Conservation (phyloP, 1,284 basidiomycete species). For the Porodaedalea pini region DNA sequence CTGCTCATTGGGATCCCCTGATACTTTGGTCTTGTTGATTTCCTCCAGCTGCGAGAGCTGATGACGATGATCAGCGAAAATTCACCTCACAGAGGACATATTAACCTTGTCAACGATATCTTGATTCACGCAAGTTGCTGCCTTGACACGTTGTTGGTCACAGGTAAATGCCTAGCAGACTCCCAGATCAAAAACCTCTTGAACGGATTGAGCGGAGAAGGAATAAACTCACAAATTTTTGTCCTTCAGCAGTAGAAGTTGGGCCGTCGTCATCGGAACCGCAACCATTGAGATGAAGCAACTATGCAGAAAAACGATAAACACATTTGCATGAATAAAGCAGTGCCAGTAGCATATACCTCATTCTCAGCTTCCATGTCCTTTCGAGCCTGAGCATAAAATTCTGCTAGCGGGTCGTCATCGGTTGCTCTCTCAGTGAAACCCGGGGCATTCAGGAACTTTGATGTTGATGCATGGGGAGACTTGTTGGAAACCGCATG, state of each 20-base stretch:
- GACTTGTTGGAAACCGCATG: not conserved
- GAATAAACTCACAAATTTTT: not conserved
- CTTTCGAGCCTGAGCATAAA: conserved; percentile 53
- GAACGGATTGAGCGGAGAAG: not conserved
- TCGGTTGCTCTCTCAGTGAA: not conserved
- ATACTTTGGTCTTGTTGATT: conserved; percentile 53
- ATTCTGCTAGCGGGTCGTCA: conserved; percentile 58
- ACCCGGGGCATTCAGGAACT: not conserved
- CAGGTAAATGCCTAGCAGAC: conserved; percentile 52
- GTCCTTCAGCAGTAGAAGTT: not conserved
- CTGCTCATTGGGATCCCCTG: conserved; percentile 45
- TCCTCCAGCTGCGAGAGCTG: conserved; percentile 61
- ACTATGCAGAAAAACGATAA: not conserved
- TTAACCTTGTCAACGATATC: conserved; percentile 64
- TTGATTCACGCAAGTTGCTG: conserved; percentile 49
- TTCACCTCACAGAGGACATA: not conserved
- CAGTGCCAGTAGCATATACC: conserved; percentile 18
- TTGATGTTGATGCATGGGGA: conserved; percentile 1
- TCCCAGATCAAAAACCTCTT: not conserved
- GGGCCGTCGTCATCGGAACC: not conserved
- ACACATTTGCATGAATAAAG: not conserved
- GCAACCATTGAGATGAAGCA: not conserved
- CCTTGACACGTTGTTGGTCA: conserved; percentile 42
- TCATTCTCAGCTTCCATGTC: conserved; percentile 42
- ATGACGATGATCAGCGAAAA: conserved; percentile 7